These are phyloP conservation scores for Phallus indusiatus DNA, from an alignment of 768 basidiomycete genomes.

Conservation along the genomic window DNA sequence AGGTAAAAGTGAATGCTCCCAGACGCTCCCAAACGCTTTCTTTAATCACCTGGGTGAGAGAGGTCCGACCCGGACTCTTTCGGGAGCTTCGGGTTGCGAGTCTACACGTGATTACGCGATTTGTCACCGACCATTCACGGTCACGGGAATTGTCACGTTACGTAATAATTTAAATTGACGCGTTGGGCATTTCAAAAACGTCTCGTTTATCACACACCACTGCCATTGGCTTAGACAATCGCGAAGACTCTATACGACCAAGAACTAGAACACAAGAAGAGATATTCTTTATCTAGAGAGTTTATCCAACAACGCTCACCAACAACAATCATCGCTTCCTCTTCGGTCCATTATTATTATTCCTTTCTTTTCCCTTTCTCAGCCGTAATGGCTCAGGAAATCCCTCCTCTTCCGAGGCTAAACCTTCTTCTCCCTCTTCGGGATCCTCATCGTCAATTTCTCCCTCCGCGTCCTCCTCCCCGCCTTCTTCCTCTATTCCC, in stretches of 20 bases:
- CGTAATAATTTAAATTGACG: no score
- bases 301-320: neutral
- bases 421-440: conserved; percentile 39
- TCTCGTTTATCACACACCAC: no score
- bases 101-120: neutral
- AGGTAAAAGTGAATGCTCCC: no score
- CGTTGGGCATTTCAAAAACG: no score
- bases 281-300: neutral
- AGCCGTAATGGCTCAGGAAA: conserved; percentile 66
- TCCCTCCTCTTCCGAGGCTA: conserved; percentile 39
- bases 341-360: conserved; percentile 38
- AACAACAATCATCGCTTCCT: conserved; percentile 46
- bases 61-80: neutral
- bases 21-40: neutral
- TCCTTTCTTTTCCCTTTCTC: conserved; percentile 50
- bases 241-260: neutral
- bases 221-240: neutral
- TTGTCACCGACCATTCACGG: neutral
- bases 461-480: conserved; percentile 26
- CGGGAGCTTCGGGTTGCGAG: neutral
- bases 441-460: conserved; percentile 23
- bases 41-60: neutral
- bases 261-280: neutral
- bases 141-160: neutral
- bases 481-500: conserved; percentile 20